A percentile compares a stretch with the other conserved stretches of the same genome.
Evolutionary conservation across 352 stramenopile genomes (phyloP).

Genomic region (Phytophthora chlamydospora): DNA sequence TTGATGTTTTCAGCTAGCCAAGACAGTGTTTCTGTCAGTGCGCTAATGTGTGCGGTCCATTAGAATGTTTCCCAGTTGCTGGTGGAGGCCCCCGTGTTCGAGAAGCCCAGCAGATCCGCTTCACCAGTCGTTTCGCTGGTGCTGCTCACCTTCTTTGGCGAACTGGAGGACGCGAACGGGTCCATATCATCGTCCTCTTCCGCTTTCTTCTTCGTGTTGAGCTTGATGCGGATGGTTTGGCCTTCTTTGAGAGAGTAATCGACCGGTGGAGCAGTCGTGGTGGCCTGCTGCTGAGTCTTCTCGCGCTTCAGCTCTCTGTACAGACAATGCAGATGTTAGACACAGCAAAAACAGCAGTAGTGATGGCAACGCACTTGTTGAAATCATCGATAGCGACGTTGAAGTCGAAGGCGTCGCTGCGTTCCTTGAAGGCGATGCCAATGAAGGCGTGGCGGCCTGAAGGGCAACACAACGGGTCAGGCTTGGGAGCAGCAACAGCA

Average conservation of each 20-base stretch:
- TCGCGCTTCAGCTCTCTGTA: conserved; percentile 67
- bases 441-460: conserved; percentile 92
- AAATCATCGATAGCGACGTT: conserved; percentile 93
- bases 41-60: background rate
- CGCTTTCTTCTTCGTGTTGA: conserved; percentile 64
- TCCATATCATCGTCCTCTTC: conserved; percentile 43
- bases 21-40: too few relatives aligned
- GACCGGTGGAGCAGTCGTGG: conserved; percentile 49
- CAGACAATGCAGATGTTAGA: conserved; percentile 7
- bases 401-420: conserved; percentile 95
- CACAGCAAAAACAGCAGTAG: background rate
- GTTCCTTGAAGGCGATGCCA: conserved; percentile 93
- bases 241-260: conserved; percentile 94
- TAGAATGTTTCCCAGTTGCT: conserved; percentile 71
- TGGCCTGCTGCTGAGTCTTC: conserved; percentile 45
- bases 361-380: conserved; percentile 54
- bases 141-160: conserved; percentile 33
- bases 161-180: conserved; percentile 21
- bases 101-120: conserved; percentile 49
- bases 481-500: background rate
- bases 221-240: conserved; percentile 92
- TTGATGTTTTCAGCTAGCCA: too few relatives aligned
- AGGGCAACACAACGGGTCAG: background rate
- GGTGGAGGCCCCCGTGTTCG: conserved; percentile 23
- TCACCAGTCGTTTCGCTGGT: conserved; percentile 18